A percentile compares a stretch with the other conserved stretches of the same genome.
Evolutionary conservation across 805 yeast species (phyloP).

Genomic region (Yarrowia sp.): DNA sequence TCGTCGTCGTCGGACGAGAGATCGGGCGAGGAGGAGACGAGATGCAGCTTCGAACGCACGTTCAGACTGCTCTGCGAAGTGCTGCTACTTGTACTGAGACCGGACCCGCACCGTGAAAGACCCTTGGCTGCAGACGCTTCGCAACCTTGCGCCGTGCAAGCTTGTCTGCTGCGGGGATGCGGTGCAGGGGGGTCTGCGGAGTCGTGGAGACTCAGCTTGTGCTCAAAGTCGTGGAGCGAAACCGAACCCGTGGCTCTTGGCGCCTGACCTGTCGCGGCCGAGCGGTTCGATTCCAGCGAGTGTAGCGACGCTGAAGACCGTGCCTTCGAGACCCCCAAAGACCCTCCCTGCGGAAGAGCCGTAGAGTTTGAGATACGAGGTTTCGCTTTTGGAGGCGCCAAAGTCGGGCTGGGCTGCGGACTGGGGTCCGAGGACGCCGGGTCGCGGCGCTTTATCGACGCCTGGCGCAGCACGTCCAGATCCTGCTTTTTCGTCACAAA

Average conservation of each 20-base stretch:
- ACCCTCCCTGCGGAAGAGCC: too few species aligned
- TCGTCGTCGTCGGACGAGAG: constrained; percentile 17
- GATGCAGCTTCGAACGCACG: constrained; percentile 14
- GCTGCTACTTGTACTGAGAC: neutral
- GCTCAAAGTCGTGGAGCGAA: constrained; percentile 16
- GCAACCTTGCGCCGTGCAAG: neutral
- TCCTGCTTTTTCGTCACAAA: constrained; percentile 20
- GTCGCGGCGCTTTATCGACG: constrained; percentile 1
- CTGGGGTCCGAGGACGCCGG: too few species aligned
- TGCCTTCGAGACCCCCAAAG: too few species aligned
- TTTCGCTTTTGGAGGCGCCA: neutral
- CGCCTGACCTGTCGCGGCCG: neutral
- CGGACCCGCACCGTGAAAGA: too few species aligned
- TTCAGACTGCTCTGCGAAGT: too few species aligned
- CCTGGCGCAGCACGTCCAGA: constrained; percentile 19
- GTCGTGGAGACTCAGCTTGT: neutral
- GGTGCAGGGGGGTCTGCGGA: neutral
- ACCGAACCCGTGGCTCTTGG: neutral
- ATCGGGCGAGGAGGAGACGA: neutral
- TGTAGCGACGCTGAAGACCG: neutral
- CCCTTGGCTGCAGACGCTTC: neutral
- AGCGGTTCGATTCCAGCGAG: neutral
- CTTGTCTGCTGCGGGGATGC: constrained; percentile 1
- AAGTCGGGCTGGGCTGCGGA: too few species aligned
- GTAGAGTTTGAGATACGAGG: constrained; percentile 4